phyloP scores from a whole-genome alignment of 805 yeast genomes.

The Metschnikowia lochheadii region DNA sequence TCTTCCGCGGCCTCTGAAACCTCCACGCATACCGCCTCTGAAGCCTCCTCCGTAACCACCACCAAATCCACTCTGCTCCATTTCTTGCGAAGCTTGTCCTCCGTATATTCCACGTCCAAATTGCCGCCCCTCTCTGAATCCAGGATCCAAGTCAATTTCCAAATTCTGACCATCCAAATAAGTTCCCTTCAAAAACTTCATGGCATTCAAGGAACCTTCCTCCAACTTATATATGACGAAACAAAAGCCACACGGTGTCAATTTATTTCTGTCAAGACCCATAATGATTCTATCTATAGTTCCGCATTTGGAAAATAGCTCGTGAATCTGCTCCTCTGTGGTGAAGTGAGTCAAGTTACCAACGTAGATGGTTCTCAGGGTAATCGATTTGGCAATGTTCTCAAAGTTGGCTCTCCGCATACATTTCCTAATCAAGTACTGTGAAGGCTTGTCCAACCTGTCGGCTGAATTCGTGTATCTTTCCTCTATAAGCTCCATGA shows the following conservation, averaged over 20 bases:
- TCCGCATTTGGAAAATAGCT: slow-evolving; percentile 80
- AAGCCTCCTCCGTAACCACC: slow-evolving; percentile 20
- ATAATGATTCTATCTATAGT: slow-evolving; percentile 74
- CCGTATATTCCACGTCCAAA: slow-evolving; percentile 92
- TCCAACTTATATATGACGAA: slow-evolving; percentile 74
- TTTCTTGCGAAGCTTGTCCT: slow-evolving; percentile 83
- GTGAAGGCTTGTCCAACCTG: slow-evolving; percentile 69
- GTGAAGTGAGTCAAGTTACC: slow-evolving; percentile 89
- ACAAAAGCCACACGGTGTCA: slow-evolving; percentile 96
- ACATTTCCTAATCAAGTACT: slow-evolving; percentile 65
- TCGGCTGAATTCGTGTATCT: slow-evolving; percentile 59
- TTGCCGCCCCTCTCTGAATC: slow-evolving; percentile 92
- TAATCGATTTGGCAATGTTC: slow-evolving; percentile 61
- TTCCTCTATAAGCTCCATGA: slow-evolving; percentile 40
- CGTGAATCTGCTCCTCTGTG: slow-evolving; percentile 91
- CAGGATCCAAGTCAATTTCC: slow-evolving; percentile 91
- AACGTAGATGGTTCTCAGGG: slow-evolving; percentile 77
- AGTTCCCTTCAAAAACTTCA: slow-evolving; percentile 77
- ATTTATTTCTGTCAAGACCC: slow-evolving; percentile 89
- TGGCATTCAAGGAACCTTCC: slow-evolving; percentile 72
- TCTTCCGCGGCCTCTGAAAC: slow-evolving; percentile 38
- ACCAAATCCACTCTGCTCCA: slow-evolving; percentile 19
- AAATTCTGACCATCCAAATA: slow-evolving; percentile 78
- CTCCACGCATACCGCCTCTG: slow-evolving; percentile 47
- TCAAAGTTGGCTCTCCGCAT: slow-evolving; percentile 48